These are phyloP conservation scores for Rhodamnia argentea DNA, from an alignment of 345 rosid genomes.

Conservation along the genomic window DNA sequence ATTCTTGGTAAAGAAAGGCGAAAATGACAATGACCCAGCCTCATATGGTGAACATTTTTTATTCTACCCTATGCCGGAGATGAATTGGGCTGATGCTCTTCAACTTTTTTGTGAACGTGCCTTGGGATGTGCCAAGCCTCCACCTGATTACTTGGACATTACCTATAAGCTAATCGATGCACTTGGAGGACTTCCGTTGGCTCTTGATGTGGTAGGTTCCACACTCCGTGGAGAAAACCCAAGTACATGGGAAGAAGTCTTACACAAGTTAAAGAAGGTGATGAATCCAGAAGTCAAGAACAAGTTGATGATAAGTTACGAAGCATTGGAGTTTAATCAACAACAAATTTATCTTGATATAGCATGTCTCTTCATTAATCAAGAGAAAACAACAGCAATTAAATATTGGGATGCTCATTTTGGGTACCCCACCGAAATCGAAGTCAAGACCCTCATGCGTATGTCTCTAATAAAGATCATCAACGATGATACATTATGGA, in stretches of 20 bases:
- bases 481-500: not conserved
- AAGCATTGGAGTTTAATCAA: not conserved
- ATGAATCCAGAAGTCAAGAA: not conserved
- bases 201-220: not conserved
- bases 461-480: not conserved
- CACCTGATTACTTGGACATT: not conserved
- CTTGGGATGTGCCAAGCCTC: not conserved
- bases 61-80: not conserved
- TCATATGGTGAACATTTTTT: too few relatives aligned
- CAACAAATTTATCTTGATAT: not conserved
- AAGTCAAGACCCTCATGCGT: not conserved
- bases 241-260: not conserved
- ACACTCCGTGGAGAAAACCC: not conserved
- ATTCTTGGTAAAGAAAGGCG: too few relatives aligned
- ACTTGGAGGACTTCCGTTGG: not conserved
- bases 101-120: not conserved
- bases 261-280: not conserved
- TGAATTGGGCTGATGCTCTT: not conserved
- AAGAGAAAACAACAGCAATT: not conserved
- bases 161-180: not conserved
- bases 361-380: not conserved
- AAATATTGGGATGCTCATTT: not conserved
- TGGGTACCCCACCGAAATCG: not conserved
- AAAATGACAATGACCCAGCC: too few relatives aligned
- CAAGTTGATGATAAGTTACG: not conserved